Evolutionary conservation across 768 basidiomycete species (phyloP).

Genomic region (Dioszegia hungarica): DNA sequence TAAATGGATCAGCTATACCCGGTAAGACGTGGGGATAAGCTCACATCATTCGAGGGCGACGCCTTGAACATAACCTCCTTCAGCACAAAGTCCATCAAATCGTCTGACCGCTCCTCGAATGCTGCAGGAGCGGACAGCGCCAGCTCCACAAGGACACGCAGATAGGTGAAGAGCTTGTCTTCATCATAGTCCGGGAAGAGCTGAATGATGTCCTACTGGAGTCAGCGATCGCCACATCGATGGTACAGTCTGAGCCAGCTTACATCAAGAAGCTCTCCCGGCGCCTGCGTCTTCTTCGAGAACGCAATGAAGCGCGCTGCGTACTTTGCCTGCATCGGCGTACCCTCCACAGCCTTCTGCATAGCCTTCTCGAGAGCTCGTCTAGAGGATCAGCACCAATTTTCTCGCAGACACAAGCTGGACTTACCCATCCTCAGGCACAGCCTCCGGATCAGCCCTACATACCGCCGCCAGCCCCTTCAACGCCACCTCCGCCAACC

Average conservation of each 20-base stretch:
- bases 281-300: constrained; percentile 55
- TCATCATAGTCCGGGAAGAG: constrained; percentile 35
- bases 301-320: constrained; percentile 69
- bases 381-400: constrained; percentile 49
- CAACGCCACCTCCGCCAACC: constrained; percentile 64
- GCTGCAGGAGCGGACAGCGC: constrained; percentile 63
- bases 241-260: constrained; percentile 15
- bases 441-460: constrained; percentile 58
- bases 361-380: constrained; percentile 63
- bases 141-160: constrained; percentile 70
- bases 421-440: constrained; percentile 65
- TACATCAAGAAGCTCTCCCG: constrained; percentile 64
- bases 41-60: constrained; percentile 30
- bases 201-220: constrained; percentile 2
- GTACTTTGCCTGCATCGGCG: constrained; percentile 73
- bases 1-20: background rate
- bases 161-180: constrained; percentile 60
- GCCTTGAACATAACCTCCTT: constrained; percentile 27
- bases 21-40: constrained; percentile 1
- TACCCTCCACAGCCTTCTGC: constrained; percentile 59
- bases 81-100: constrained; percentile 63
- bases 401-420: background rate
- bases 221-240: background rate
- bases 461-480: constrained; percentile 70
- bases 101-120: constrained; percentile 74